These are phyloP conservation scores for Onygena corvina DNA, from an alignment of 2,329 filamentous ascomycete genomes.

Conservation along the genomic window DNA sequence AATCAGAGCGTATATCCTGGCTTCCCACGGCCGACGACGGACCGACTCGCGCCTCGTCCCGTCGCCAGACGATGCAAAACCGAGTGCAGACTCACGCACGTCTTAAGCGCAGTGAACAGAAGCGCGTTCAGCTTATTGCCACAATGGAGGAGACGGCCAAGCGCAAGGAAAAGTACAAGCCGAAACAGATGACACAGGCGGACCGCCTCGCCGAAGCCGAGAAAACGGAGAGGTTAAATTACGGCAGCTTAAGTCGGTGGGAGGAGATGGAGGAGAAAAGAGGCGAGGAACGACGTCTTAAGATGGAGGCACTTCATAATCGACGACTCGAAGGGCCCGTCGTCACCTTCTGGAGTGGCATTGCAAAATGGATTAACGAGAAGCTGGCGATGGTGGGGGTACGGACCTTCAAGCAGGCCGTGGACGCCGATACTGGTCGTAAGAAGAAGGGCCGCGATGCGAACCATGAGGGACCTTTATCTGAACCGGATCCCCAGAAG, in stretches of 20 bases:
- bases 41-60: constrained; percentile 49
- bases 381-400: constrained; percentile 60
- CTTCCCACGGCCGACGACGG: constrained; percentile 52
- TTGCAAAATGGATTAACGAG: constrained; percentile 66
- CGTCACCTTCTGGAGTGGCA: constrained; percentile 87
- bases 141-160: constrained; percentile 51
- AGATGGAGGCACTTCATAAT: constrained; percentile 76
- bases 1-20: constrained; percentile 59
- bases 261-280: constrained; percentile 83
- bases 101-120: constrained; percentile 39
- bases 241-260: constrained; percentile 85
- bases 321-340: constrained; percentile 79
- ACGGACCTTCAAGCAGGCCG: constrained; percentile 36
- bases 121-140: constrained; percentile 37
- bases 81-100: constrained; percentile 46
- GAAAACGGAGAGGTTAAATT: constrained; percentile 70
- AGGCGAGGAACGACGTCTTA: constrained; percentile 69
- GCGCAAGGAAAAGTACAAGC: constrained; percentile 59
- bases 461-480: constrained; percentile 1
- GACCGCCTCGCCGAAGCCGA: constrained; percentile 74
- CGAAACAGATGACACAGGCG: constrained; percentile 73
- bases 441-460: constrained; percentile 11
- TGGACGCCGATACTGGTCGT: constrained; percentile 25
- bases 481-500: background rate
- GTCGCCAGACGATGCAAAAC: constrained; percentile 52